These are phyloP conservation scores for Wallacemonas sp. DNA, from an alignment of 208 protist genomes.

Conservation along the genomic window DNA sequence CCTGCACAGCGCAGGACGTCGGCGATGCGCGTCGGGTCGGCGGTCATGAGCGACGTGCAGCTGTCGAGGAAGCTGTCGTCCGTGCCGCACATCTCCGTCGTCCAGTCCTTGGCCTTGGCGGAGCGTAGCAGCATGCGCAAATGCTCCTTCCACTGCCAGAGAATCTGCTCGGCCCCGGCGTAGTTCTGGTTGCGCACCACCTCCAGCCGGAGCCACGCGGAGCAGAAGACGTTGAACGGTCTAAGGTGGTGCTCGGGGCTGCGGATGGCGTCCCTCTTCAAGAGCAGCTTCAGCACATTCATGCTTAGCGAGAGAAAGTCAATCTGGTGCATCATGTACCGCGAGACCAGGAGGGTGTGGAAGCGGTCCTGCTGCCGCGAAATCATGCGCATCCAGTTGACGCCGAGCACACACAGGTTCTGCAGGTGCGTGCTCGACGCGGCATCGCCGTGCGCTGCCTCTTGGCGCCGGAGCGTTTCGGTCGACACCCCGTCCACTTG, in stretches of 20 bases:
- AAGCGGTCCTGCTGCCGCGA: conserved; percentile 39
- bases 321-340: conserved; percentile 79
- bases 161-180: conserved; percentile 37
- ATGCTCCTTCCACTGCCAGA: conserved; percentile 83
- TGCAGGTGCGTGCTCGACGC: conserved; percentile 35
- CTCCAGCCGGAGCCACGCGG: conserved; percentile 71
- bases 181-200: conserved; percentile 58
- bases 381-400: conserved; percentile 87
- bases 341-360: conserved; percentile 64
- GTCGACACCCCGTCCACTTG: neutral
- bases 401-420: conserved; percentile 55
- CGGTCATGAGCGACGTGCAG: conserved; percentile 48
- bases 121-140: conserved; percentile 70
- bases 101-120: conserved; percentile 50
- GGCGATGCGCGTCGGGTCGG: conserved; percentile 22
- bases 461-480: neutral
- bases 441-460: neutral
- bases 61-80: conserved; percentile 69
- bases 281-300: conserved; percentile 46
- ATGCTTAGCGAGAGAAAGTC: conserved; percentile 83
- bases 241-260: conserved; percentile 36
- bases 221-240: conserved; percentile 84
- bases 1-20: conserved; percentile 37
- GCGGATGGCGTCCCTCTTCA: conserved; percentile 27
- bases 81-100: conserved; percentile 61